A percentile compares a stretch with the other conserved stretches of the same genome.
Conservation (phyloP, 2,329 filamentous ascomycete genomes). For the Penicillium paneum region DNA sequence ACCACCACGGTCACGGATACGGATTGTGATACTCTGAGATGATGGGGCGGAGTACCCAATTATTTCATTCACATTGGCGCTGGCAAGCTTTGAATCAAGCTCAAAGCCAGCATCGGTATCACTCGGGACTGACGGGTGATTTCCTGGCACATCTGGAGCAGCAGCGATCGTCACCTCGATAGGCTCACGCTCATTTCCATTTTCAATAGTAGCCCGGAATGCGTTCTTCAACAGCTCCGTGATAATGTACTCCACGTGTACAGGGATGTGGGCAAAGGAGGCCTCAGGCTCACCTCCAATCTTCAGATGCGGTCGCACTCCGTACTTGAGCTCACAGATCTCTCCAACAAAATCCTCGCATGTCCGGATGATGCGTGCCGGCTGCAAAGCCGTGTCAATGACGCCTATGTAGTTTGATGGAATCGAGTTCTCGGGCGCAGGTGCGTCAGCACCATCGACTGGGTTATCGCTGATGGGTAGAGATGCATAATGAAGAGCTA, state of each 20-base stretch:
- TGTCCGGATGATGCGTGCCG: constrained; percentile 73
- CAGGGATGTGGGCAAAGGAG: constrained; percentile 90
- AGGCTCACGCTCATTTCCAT: constrained; percentile 71
- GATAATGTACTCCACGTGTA: constrained; percentile 95
- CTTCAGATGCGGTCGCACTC: constrained; percentile 73
- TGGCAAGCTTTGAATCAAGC: constrained; percentile 27
- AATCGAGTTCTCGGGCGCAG: constrained; percentile 22
- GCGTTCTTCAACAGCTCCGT: constrained; percentile 96
- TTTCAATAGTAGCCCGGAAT: constrained; percentile 89
- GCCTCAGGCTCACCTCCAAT: constrained; percentile 84
- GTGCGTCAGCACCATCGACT: constrained; percentile 22
- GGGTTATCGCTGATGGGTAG: constrained; percentile 66
- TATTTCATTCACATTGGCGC: constrained; percentile 32
- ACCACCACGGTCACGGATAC: constrained; percentile 91
- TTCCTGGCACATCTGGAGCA: constrained; percentile 51
- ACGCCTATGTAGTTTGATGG: constrained; percentile 77
- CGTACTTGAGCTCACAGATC: constrained; percentile 95
- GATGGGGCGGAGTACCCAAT: constrained; percentile 41
- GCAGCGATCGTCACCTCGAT: constrained; percentile 90
- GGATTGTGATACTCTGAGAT: constrained; percentile 83
- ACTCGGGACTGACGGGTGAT: constrained; percentile 26
- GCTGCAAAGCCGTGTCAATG: constrained; percentile 85
- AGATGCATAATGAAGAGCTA: constrained; percentile 75
- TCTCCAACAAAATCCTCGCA: constrained; percentile 91
- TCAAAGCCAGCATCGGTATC: constrained; percentile 34